Base-by-base conservation (phyloP, 176 grass and related monocot genomes). In the Elymus sibiricus region DNA sequence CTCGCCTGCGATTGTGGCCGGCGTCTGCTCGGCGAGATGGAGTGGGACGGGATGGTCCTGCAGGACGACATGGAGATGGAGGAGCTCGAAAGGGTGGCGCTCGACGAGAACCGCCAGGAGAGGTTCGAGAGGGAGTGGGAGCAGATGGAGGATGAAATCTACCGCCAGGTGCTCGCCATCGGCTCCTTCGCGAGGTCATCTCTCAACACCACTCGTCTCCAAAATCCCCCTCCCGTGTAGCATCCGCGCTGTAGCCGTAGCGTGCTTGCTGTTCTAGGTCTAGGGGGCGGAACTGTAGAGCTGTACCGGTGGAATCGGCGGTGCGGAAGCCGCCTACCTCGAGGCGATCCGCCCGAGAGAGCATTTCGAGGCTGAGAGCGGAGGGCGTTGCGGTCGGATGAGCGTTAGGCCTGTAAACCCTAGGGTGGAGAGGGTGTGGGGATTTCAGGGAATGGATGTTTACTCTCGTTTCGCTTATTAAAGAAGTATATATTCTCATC, bases 41-140 rank as follows among this genome's bases (percentile, higher is more conserved):
- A 90, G 21, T 69, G 90, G 81, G 60, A 88, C 47, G 61, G 86
- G 82, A 51, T 95, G 84, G 86, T 85, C 84, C 90, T 76, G 71
- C 90, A 86, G 82, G 94, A 92, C 53, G 53, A 21, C 19, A 7
- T 7, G 86, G 91, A 92, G 90, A 95, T 95, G 56, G 80, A 95
- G 86, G 96, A 98, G 90, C 90, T 95, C 55, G 89, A 86, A 66
- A 83, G 94, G 65, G 93, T 94, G 77, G 67, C 89, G 80, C 88
- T 47, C 6, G 87, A 67, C 9, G 87, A 49, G 7, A 29, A 35
- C 4, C 40, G 25, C 17, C 67, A 61, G 11, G 43, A 16, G 29
- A 53, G 78, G 67, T 75, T 51, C 34, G 78, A 91, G 0, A 75
- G 69, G 0, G 63, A 75, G 1, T 80, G 64, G 17, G 87, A 67